phyloP scores from a whole-genome alignment of 176 grass and related monocot genomes.

The Miscanthus lutarioriparius region DNA sequence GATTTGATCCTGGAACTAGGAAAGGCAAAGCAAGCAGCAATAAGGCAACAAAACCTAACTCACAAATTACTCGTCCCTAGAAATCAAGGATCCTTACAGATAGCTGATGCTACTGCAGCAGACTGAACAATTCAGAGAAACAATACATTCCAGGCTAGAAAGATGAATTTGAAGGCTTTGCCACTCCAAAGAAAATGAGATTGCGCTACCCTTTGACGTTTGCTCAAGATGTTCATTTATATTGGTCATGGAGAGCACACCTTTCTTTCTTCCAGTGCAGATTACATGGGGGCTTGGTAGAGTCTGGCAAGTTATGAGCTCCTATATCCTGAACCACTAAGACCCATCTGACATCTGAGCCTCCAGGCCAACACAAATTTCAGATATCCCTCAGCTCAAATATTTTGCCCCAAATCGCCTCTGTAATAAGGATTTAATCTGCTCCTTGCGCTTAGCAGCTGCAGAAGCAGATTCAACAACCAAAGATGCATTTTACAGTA shows the following conservation, averaged over 20 bases:
- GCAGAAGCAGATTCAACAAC: slow-evolving; percentile 13
- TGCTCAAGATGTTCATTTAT: background rate
- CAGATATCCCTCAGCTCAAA: background rate
- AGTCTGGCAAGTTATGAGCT: background rate
- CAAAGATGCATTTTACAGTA: background rate
- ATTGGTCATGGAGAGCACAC: background rate
- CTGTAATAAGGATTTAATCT: background rate
- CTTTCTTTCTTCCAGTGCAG: background rate
- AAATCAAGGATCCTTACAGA: background rate
- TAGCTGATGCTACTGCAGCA: background rate
- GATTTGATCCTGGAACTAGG: background rate
- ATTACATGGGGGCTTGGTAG: background rate
- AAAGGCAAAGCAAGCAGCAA: background rate
- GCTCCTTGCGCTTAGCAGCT: background rate
- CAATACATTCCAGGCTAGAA: background rate
- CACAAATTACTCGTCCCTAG: background rate
- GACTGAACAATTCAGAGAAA: background rate
- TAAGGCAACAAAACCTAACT: background rate
- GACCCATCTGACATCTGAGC: background rate
- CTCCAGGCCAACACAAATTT: background rate
- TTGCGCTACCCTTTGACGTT: background rate
- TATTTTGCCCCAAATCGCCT: background rate
- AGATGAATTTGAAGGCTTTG: background rate
- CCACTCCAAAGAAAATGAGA: background rate
- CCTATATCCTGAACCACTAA: background rate